Evolutionary conservation across 148 eudicot species (phyloP), one percentile per base, ranked within the genome.

Genomic region (Heliamphora exappendiculata): DNA sequence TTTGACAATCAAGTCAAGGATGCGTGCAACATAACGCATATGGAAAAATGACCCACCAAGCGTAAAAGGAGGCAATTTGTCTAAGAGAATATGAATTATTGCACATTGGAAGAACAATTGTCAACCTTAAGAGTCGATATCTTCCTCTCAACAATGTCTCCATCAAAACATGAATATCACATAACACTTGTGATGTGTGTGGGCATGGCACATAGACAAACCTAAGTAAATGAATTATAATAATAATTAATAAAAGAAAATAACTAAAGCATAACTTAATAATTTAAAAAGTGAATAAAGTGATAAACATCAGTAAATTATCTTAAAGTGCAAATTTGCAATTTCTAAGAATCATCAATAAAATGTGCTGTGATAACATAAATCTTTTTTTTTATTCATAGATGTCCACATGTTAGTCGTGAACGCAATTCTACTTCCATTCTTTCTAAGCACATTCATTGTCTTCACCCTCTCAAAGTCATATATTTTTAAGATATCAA

Each of bases 381-480:
- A 67, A 80, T 7, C 78, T 69, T 45, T 63, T 76, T 41, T 78
- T 77, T 3, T 74, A 42, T 80, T 80, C 7, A 31, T 31, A 10
- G 79, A 29, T n/a, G 73, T 80, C 76, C 79, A 83, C 79, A 80
- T 77, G 7, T 78, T 74, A 0, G 74, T 80, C 3, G 79, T 80
- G 11, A 80, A 28, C 1, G 73, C 73, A 74, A 83, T 29, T 1
- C 74, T 24, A 22, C 63, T 20, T 10, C 4, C 12, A 55, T 22
- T 44, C 29, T 44, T 51, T 20, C 8, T 78, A 17, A 76, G 26
- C 0, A 70, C 4, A 7, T 55, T 45, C 39, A 24, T 41, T 3
- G n/a, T 36, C 22, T 55, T 66, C 13, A 7, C 10, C 37, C 53
- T 83, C 36, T 76, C 72, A 47, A 4, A 8, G 14, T 33, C 73